phyloP scores from a whole-genome alignment of 2,329 filamentous ascomycete species.

The Microsporum canis region DNA sequence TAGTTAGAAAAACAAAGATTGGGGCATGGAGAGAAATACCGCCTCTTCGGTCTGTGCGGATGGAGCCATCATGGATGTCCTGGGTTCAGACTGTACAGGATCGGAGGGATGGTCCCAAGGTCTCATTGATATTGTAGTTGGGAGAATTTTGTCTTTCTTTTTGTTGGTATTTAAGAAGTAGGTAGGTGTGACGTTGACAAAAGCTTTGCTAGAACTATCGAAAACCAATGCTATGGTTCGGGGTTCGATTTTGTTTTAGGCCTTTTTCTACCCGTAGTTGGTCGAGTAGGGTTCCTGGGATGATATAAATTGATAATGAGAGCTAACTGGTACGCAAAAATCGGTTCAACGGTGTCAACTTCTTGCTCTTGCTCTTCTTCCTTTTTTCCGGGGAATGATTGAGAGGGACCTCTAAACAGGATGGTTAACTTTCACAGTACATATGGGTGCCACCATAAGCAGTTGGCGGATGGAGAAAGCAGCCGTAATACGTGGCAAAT shows the following conservation, averaged over 20 bases:
- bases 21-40: conserved; percentile 5
- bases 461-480: conserved; percentile 1
- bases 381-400: not conserved
- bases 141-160: not conserved
- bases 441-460: not conserved
- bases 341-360: not conserved
- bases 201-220: not conserved
- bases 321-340: not conserved
- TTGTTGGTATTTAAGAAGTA: not conserved
- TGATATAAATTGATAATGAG: not conserved
- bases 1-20: not conserved
- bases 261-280: not conserved
- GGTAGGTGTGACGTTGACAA: not conserved
- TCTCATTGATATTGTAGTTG: conserved; percentile 11
- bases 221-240: not conserved
- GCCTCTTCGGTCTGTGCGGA: conserved; percentile 3
- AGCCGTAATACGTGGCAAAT: conserved; percentile 1
- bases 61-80: conserved; percentile 14
- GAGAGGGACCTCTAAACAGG: not conserved
- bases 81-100: conserved; percentile 10
- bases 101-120: conserved; percentile 10
- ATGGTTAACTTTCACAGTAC: conserved; percentile 3
- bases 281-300: not conserved
- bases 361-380: not conserved
- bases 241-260: not conserved